Evolutionary conservation across 257 asterid genomes (phyloP).

Genomic region (Ophiorrhiza pumila): DNA sequence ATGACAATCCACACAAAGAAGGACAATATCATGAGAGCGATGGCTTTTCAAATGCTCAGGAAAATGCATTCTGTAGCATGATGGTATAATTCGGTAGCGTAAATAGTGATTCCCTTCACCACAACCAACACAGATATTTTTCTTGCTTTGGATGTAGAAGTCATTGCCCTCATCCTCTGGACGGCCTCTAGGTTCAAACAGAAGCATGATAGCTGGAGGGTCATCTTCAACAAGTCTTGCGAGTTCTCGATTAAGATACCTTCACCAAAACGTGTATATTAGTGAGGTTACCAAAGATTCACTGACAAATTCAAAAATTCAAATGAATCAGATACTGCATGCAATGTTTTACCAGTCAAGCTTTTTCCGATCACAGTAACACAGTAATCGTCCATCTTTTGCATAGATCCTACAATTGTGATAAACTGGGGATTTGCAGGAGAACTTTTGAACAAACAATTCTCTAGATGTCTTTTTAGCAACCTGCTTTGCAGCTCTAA

Average conservation of each 20-base stretch:
- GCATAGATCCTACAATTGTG: conserved; percentile 96
- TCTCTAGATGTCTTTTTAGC: conserved; percentile 69
- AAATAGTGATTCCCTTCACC: conserved; percentile 97
- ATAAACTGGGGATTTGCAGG: conserved; percentile 96
- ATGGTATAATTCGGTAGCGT: conserved; percentile 90
- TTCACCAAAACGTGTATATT: conserved; percentile 22
- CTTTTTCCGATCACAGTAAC: conserved; percentile 89
- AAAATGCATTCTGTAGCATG: conserved; percentile 94
- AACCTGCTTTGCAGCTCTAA: conserved; percentile 48
- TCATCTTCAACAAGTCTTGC: conserved; percentile 83
- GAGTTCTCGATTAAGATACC: conserved; percentile 75
- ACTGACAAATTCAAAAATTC: not conserved
- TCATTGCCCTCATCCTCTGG: conserved; percentile 97
- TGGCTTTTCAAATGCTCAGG: conserved; percentile 98
- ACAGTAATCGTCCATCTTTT: conserved; percentile 81
- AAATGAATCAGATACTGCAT: not conserved
- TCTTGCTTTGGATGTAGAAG: conserved; percentile 93
- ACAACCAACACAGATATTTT: conserved; percentile 93
- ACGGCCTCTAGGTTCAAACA: conserved; percentile 97
- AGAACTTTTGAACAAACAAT: conserved; percentile 80
- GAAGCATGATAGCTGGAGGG: conserved; percentile 83
- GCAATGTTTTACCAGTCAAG: conserved; percentile 67
- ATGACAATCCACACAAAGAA: conserved; percentile 95
- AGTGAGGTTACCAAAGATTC: not conserved
- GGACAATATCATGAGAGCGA: conserved; percentile 96